These are phyloP conservation scores for Blastocystis sp. DNA, from an alignment of 352 stramenopile genomes.

Conservation along the genomic window DNA sequence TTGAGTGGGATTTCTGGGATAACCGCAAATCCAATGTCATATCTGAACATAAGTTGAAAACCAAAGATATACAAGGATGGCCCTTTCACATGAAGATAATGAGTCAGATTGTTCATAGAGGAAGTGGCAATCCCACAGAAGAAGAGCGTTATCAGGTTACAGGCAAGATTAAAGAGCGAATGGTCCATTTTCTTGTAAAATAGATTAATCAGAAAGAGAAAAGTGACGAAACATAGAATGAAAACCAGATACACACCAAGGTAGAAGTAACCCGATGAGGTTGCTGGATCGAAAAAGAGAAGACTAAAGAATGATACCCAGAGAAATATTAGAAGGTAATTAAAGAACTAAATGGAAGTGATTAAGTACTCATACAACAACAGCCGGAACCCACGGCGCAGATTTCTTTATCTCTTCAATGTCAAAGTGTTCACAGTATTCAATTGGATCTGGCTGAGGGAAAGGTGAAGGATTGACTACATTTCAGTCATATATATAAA, in stretches of 20 bases:
- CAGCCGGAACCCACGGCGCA: slow-evolving; percentile 33
- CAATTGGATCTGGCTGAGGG: background rate
- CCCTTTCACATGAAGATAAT: slow-evolving; percentile 61
- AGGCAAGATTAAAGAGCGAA: slow-evolving; percentile 46
- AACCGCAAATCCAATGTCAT: slow-evolving; percentile 49
- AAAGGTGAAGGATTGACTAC: background rate
- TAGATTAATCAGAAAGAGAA: slow-evolving; percentile 53
- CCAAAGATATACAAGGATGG: background rate
- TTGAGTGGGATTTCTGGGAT: slow-evolving; percentile 57
- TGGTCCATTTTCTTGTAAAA: slow-evolving; percentile 41
- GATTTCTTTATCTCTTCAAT: slow-evolving; percentile 57
- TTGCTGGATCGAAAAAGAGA: slow-evolving; percentile 17
- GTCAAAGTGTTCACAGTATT: slow-evolving; percentile 38
- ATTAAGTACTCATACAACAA: background rate
- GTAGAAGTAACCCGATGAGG: background rate
- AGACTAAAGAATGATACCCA: slow-evolving; percentile 64
- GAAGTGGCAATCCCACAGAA: slow-evolving; percentile 42
- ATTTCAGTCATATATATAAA: background rate
- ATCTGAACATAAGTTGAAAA: slow-evolving; percentile 15
- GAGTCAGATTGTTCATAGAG: slow-evolving; percentile 66
- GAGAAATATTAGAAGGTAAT: slow-evolving; percentile 44
- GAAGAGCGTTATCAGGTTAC: slow-evolving; percentile 61
- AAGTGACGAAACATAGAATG: background rate
- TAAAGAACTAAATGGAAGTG: background rate
- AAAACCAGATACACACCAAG: background rate